These are phyloP conservation scores for Protomyces macrosporus DNA, from an alignment of 1,139 yeast genomes.

Conservation along the genomic window DNA sequence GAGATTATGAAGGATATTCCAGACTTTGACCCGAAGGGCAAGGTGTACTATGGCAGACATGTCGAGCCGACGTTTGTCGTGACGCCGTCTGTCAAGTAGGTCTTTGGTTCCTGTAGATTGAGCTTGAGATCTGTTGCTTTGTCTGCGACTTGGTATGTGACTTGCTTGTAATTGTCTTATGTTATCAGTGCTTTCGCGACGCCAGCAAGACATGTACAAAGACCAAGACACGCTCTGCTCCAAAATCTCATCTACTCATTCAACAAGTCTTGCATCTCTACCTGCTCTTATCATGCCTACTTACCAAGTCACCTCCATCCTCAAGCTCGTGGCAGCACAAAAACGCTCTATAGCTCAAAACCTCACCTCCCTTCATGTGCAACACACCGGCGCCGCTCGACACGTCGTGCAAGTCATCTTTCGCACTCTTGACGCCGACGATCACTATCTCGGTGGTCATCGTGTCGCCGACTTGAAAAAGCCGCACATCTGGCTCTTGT, in stretches of 20 bases:
- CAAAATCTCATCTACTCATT: no score
- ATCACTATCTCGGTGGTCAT: not conserved
- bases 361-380: not conserved
- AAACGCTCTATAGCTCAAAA: not conserved
- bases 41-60: conserved; percentile 40
- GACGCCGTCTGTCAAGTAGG: conserved; percentile 12
- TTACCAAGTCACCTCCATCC: not conserved
- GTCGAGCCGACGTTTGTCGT: conserved; percentile 18
- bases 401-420: not conserved
- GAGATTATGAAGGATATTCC: conserved; percentile 56
- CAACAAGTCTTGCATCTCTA: no score
- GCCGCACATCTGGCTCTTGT: not conserved
- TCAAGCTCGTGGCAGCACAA: not conserved
- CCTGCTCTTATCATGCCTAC: no score
- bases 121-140: no score
- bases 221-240: no score
- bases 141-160: no score
- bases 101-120: no score
- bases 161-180: no score
- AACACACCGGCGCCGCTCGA: not conserved
- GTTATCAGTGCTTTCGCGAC: no score
- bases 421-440: not conserved
- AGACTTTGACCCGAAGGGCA: conserved; percentile 53
- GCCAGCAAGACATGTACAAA: no score
- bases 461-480: not conserved